Conservation (phyloP, 495 filamentous ascomycete species). For the Penicillium manginii region DNA sequence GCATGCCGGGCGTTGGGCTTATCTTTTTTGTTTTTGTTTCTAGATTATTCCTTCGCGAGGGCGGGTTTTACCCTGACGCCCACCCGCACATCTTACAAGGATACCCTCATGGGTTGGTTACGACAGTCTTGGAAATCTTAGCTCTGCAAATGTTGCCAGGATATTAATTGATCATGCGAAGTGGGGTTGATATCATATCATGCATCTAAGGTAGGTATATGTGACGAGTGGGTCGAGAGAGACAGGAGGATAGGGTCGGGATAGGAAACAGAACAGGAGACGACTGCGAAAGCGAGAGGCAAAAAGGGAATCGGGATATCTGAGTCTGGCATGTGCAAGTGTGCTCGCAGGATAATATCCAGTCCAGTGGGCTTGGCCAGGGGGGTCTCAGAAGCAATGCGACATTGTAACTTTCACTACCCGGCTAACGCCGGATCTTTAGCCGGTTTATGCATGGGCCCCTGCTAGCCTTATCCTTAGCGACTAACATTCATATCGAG, state of each 20-base stretch:
- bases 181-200: slow-evolving; percentile 32
- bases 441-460: slow-evolving; percentile 21
- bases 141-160: not conserved
- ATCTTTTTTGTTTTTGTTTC: not conserved
- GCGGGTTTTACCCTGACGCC: not conserved
- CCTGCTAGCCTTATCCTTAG: slow-evolving; percentile 25
- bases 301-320: slow-evolving; percentile 6
- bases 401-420: slow-evolving; percentile 35
- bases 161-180: slow-evolving; percentile 11
- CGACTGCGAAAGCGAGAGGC: not conserved
- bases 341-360: slow-evolving; percentile 18
- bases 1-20: not conserved
- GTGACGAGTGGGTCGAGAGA: slow-evolving; percentile 4
- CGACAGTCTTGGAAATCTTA: not conserved
- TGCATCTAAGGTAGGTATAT: slow-evolving; percentile 4
- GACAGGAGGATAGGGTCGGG: not conserved
- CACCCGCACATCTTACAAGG: not conserved
- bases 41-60: not conserved
- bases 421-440: slow-evolving; percentile 35
- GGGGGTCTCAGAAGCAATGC: slow-evolving; percentile 24
- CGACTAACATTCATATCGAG: slow-evolving; percentile 6
- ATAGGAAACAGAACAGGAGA: not conserved
- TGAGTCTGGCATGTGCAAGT: slow-evolving; percentile 28
- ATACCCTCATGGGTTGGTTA: not conserved
- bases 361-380: slow-evolving; percentile 5